Evolutionary conservation across 1,284 basidiomycete genomes (phyloP).

Genomic region (Termitomyces sp.): DNA sequence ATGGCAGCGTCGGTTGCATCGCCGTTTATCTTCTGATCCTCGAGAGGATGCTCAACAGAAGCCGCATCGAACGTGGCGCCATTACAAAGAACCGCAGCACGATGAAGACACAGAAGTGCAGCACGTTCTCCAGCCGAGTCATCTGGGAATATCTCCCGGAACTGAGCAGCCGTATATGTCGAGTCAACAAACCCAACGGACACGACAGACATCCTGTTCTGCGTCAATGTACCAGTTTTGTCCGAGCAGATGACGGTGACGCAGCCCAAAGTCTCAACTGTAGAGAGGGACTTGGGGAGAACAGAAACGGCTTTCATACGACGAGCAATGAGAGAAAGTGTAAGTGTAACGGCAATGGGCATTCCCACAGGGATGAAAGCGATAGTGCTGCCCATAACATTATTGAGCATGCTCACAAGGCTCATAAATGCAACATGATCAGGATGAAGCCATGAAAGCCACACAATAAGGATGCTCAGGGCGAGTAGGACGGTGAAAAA

Average conservation of each 20-base stretch:
- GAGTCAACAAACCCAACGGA: slow-evolving; percentile 31
- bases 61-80: slow-evolving; percentile 44
- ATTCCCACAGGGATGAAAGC: slow-evolving; percentile 45
- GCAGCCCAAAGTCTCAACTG: slow-evolving; percentile 24
- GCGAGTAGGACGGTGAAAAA: slow-evolving; percentile 36
- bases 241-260: slow-evolving; percentile 27
- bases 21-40: slow-evolving; percentile 47
- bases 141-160: slow-evolving; percentile 8
- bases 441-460: slow-evolving; percentile 39
- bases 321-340: slow-evolving; percentile 14
- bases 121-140: slow-evolving; percentile 3
- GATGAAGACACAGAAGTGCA: slow-evolving; percentile 10
- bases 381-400: slow-evolving; percentile 44
- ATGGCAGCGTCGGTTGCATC: slow-evolving; percentile 64
- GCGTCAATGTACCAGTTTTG: slow-evolving; percentile 40
- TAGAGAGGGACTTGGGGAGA: slow-evolving; percentile 40
- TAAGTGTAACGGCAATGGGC: slow-evolving; percentile 17
- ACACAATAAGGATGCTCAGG: slow-evolving; percentile 35
- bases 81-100: slow-evolving; percentile 43
- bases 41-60: slow-evolving; percentile 35
- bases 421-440: slow-evolving; percentile 33
- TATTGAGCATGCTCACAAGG: slow-evolving; percentile 36
- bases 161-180: slow-evolving; percentile 17
- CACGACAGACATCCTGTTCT: slow-evolving; percentile 40
- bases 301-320: slow-evolving; percentile 47